Percentiles rank a stretch among this genome's conserved stretches.
phyloP scores from a whole-genome alignment of 208 protist species.

The Phytomonas serpens region DNA sequence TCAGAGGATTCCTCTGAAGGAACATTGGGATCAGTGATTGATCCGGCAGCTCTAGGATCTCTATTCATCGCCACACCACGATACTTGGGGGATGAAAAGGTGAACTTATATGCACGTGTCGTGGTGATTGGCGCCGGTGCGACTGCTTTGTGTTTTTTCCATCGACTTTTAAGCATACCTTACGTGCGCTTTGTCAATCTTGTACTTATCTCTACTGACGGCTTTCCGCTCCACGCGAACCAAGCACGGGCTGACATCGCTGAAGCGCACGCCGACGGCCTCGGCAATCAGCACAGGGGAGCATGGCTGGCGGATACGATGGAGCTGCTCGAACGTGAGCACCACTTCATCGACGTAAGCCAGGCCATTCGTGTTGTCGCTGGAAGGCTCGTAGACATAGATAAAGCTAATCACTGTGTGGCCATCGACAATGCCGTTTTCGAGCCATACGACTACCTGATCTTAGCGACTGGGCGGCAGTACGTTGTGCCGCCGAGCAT shows the following conservation, averaged over 20 bases:
- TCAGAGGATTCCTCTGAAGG: neutral
- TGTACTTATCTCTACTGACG: conserved; percentile 80
- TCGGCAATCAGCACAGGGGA: conserved; percentile 6
- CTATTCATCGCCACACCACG: conserved; percentile 72
- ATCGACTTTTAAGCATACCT: conserved; percentile 65
- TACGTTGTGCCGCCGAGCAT: conserved; percentile 69
- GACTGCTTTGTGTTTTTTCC: conserved; percentile 70
- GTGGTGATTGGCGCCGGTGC: conserved; percentile 79
- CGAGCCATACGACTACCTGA: conserved; percentile 88
- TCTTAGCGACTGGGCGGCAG: conserved; percentile 82
- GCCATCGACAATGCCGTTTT: conserved; percentile 75
- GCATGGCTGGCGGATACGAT: conserved; percentile 66
- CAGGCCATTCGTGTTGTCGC: conserved; percentile 60
- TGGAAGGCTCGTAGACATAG: conserved; percentile 79
- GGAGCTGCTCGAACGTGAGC: conserved; percentile 76
- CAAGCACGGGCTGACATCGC: conserved; percentile 17
- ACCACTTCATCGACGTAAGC: conserved; percentile 45
- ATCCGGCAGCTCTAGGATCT: conserved; percentile 29
- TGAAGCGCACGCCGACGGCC: conserved; percentile 5
- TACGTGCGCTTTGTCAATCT: conserved; percentile 85
- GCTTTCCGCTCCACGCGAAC: conserved; percentile 71
- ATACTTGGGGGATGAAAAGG: conserved; percentile 69
- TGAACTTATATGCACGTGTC: conserved; percentile 68
- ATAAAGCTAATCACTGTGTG: conserved; percentile 72
- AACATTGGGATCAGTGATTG: neutral